Conservation (phyloP, 2,329 filamentous ascomycete genomes). For the Beauveria varroae region DNA sequence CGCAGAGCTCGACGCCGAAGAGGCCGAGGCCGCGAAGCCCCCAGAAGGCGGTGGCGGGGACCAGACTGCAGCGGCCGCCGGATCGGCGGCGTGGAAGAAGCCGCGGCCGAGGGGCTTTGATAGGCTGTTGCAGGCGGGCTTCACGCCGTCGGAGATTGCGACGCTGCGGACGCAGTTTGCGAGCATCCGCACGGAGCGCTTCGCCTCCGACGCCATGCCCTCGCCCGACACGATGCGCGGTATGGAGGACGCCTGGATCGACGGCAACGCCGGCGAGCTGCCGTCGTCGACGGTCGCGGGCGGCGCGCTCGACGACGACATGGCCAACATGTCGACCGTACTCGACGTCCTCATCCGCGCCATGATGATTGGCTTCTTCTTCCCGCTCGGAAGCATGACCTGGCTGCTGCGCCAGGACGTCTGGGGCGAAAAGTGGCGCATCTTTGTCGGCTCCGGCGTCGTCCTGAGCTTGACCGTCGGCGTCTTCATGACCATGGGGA, state of each 20-base stretch:
- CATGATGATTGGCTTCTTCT: constrained; percentile 89
- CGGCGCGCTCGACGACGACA: constrained; percentile 36
- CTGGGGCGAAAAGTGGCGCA: constrained; percentile 74
- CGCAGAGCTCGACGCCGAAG: constrained; percentile 63
- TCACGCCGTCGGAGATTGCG: constrained; percentile 75
- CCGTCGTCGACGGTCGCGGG: constrained; percentile 27
- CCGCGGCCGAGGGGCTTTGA: constrained; percentile 68
- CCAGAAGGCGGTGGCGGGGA: constrained; percentile 42
- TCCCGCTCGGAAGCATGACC: constrained; percentile 76
- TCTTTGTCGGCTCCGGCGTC: constrained; percentile 81
- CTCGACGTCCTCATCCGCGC: constrained; percentile 84
- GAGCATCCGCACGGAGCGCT: constrained; percentile 71
- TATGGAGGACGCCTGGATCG: constrained; percentile 88
- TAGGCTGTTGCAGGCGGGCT: constrained; percentile 70
- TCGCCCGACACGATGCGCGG: constrained; percentile 64
- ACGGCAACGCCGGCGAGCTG: constrained; percentile 48
- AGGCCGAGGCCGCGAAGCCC: constrained; percentile 33
- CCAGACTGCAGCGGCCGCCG: constrained; percentile 38
- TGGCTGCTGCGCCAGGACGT: constrained; percentile 84
- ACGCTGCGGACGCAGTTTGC: constrained; percentile 83
- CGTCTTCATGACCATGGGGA: constrained; percentile 46
- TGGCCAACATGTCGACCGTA: constrained; percentile 43
- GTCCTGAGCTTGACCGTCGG: constrained; percentile 73
- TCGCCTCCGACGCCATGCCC: constrained; percentile 85
- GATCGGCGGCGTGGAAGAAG: constrained; percentile 20